These are phyloP conservation scores for Phylloporus sp. DNA, from an alignment of 768 basidiomycete species.

Conservation along the genomic window DNA sequence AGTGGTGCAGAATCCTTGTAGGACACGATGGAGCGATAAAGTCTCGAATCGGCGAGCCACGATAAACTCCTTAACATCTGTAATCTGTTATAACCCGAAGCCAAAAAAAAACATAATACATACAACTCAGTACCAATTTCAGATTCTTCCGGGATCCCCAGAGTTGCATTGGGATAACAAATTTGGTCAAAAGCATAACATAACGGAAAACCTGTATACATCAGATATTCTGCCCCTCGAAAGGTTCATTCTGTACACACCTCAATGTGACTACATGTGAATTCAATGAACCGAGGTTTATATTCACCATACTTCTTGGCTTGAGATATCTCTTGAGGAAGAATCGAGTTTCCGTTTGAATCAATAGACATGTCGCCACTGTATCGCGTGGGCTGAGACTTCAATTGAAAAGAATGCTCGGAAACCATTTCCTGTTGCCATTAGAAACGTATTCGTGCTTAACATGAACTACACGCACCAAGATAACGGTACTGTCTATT, in stretches of 20 bases:
- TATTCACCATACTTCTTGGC: slow-evolving; percentile 40
- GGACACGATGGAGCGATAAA: slow-evolving; percentile 64
- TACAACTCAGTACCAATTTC: slow-evolving; percentile 54
- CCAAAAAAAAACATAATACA: slow-evolving; percentile 15
- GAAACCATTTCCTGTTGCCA: slow-evolving; percentile 67
- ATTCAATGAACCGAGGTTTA: slow-evolving; percentile 81
- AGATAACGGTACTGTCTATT: slow-evolving; percentile 60
- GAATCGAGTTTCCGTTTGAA: slow-evolving; percentile 46
- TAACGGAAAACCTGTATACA: slow-evolving; percentile 63
- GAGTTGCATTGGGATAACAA: slow-evolving; percentile 68
- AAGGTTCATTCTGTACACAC: slow-evolving; percentile 34
- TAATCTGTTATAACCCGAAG: background rate
- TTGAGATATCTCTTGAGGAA: slow-evolving; percentile 45
- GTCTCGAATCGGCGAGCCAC: slow-evolving; percentile 77
- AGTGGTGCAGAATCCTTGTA: slow-evolving; percentile 72
- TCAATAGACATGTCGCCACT: slow-evolving; percentile 47
- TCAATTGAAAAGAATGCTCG: slow-evolving; percentile 54
- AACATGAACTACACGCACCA: slow-evolving; percentile 39
- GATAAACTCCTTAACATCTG: slow-evolving; percentile 77
- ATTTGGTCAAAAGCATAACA: slow-evolving; percentile 55
- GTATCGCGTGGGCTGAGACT: slow-evolving; percentile 45
- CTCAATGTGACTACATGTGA: slow-evolving; percentile 61
- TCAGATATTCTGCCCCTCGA: background rate
- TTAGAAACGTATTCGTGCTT: slow-evolving; percentile 1
- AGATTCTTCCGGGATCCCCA: slow-evolving; percentile 78